Evolutionary conservation across 2,329 filamentous ascomycete species (phyloP), one percentile per base, ranked within the genome.

Genomic region (Decorospora gaudefroyi): DNA sequence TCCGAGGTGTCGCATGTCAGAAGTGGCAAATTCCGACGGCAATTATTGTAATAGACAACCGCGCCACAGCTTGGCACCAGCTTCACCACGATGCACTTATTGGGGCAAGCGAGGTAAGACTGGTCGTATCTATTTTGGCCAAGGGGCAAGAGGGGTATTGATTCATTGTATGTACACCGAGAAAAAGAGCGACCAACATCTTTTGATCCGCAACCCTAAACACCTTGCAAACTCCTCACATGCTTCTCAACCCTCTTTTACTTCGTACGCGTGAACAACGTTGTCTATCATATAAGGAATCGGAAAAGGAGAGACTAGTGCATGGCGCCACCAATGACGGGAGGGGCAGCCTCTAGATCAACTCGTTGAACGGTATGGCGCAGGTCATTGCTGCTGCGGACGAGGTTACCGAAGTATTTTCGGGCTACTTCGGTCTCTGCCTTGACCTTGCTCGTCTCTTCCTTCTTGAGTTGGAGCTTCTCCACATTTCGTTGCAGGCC

Each of bases 361-460:
- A 80, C 75, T 16, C 74, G 61, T 54, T 74, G 68, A n/a, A 81
- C 78, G 23, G 73, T 71, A 33, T 71, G 68, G 36, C 69, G 70
- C 39, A 80, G 71, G 42, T 78, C 76, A 16, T 69, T 71, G 47
- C 74, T 76, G 57, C 84, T 79, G 48, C 87, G 80, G 38, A 93
- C 84, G 12, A 99, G 79, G 62, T 95, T 93, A 38, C 82, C 76
- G 70, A 99, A 99, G 74, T 95, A 97, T 71, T 92, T 95, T 55
- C 83, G 77, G 5, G 93, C 93, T 21, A 89, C 84, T 65, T 95
- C 87, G 64, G 89, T 93, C 73, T 97, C 92, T 22, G 76, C 78
- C 70, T 85, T 85, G 49, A 89, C 80, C 74, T 93, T 95, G 65
- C 82, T 78, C 6, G 90, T 93, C 66, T 96, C 88, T 57, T 93